Percentiles rank a stretch among this genome's conserved stretches.
phyloP scores from a whole-genome alignment of 2,329 filamentous ascomycete species.

The Alternaria sp. region DNA sequence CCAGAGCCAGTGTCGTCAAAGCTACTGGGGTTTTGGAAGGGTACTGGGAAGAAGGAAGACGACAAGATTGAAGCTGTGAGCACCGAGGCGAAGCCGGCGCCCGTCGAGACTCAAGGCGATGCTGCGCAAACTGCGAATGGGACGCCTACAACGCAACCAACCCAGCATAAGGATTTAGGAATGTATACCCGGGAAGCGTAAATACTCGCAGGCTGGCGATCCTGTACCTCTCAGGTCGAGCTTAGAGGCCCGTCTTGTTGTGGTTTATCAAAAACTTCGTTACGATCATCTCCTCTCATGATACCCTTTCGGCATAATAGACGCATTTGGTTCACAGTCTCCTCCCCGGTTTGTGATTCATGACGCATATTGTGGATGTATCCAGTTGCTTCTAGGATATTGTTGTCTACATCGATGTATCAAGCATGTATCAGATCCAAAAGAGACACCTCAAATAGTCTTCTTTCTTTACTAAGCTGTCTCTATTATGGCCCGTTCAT shows the following conservation, averaged over 20 bases:
- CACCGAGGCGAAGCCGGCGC: conserved; percentile 11
- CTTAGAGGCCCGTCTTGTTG: background rate
- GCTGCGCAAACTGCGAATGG: background rate
- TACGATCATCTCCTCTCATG: conserved; percentile 43
- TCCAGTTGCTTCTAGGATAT: background rate
- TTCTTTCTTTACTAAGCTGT: background rate
- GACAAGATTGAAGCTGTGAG: conserved; percentile 28
- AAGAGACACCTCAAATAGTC: background rate
- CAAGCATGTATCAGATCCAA: background rate
- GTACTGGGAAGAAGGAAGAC: conserved; percentile 29
- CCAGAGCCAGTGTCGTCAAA: conserved; percentile 36
- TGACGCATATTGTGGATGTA: conserved; percentile 1
- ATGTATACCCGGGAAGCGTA: background rate
- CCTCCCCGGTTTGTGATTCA: background rate
- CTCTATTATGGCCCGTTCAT: background rate
- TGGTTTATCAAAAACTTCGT: background rate
- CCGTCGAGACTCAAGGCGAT: background rate
- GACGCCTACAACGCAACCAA: background rate
- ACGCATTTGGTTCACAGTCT: background rate
- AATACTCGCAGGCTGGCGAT: background rate
- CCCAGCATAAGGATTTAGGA: background rate
- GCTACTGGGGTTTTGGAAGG: conserved; percentile 44
- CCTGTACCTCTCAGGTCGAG: background rate
- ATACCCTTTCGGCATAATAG: conserved; percentile 36
- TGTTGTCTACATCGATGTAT: background rate